phyloP scores from a whole-genome alignment of 2,329 filamentous ascomycete genomes.

The Blumeria graminis region DNA sequence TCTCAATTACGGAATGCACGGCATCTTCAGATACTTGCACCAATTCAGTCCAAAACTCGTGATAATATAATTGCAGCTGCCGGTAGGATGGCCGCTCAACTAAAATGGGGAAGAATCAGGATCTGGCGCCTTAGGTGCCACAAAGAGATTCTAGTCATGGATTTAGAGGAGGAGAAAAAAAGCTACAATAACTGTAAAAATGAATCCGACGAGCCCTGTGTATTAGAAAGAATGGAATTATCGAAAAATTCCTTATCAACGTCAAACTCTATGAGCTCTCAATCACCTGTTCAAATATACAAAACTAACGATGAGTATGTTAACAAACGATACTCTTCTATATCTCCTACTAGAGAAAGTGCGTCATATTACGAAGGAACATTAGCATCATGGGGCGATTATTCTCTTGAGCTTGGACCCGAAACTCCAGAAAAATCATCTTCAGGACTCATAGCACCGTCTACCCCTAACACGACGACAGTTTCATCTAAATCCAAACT shows the following conservation, averaged over 20 bases:
- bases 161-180: slow-evolving; percentile 46
- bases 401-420: slow-evolving; percentile 17
- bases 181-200: not conserved
- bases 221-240: too few relatives aligned
- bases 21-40: slow-evolving; percentile 69
- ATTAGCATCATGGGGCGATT: slow-evolving; percentile 22
- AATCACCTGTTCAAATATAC: too few relatives aligned
- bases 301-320: too few relatives aligned
- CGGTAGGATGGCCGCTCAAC: slow-evolving; percentile 58
- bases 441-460: slow-evolving; percentile 18
- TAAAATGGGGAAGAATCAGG: slow-evolving; percentile 86
- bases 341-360: too few relatives aligned
- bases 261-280: too few relatives aligned
- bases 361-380: slow-evolving; percentile 2
- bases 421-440: slow-evolving; percentile 19
- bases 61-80: slow-evolving; percentile 72
- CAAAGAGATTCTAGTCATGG: slow-evolving; percentile 62
- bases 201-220: too few relatives aligned
- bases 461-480: slow-evolving; percentile 9
- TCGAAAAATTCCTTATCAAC: too few relatives aligned
- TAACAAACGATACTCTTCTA: too few relatives aligned
- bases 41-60: slow-evolving; percentile 72
- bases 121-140: slow-evolving; percentile 86
- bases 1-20: slow-evolving; percentile 67
- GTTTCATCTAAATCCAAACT: slow-evolving; percentile 16